Percentiles rank a stretch among this genome's conserved stretches.
Conservation (phyloP, 2,329 filamentous ascomycete species). For the Fusarium kyushuense region DNA sequence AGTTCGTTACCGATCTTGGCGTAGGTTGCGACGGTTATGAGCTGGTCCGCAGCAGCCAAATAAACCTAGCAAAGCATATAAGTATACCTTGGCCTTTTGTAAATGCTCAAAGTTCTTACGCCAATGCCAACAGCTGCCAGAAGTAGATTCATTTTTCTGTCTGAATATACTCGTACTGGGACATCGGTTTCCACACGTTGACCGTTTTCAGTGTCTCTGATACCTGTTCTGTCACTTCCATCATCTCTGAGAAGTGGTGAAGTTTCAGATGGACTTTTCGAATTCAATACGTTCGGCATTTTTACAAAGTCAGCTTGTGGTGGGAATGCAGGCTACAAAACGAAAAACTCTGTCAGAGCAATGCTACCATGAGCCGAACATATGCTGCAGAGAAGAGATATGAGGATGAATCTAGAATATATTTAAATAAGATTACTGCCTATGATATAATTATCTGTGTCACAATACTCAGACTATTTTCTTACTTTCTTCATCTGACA, state of each 20-base stretch:
- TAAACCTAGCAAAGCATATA: conserved; percentile 66
- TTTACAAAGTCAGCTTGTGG: not conserved
- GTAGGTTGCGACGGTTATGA: conserved; percentile 82
- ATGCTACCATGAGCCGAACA: not conserved
- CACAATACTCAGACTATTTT: not conserved
- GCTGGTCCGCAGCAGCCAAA: conserved; percentile 79
- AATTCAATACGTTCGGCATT: conserved; percentile 28
- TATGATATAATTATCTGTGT: not conserved
- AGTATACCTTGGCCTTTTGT: not conserved
- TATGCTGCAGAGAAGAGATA: not conserved
- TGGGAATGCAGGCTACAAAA: not conserved
- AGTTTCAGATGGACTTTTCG: conserved; percentile 36
- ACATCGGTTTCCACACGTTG: not conserved
- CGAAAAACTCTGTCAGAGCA: not conserved
- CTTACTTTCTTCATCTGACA: conserved; percentile 12
- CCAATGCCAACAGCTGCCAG: conserved; percentile 56
- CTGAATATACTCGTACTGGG: conserved; percentile 13
- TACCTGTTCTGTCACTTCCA: not conserved
- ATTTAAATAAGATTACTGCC: not conserved
- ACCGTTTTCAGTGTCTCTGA: conserved; percentile 32
- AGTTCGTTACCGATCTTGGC: conserved; percentile 82
- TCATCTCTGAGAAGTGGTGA: conserved; percentile 48
- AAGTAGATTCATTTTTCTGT: conserved; percentile 55
- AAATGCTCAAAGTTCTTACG: conserved; percentile 36
- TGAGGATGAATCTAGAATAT: not conserved